Conservation (phyloP, 2,329 filamentous ascomycete species). For the Colletotrichum musicola region DNA sequence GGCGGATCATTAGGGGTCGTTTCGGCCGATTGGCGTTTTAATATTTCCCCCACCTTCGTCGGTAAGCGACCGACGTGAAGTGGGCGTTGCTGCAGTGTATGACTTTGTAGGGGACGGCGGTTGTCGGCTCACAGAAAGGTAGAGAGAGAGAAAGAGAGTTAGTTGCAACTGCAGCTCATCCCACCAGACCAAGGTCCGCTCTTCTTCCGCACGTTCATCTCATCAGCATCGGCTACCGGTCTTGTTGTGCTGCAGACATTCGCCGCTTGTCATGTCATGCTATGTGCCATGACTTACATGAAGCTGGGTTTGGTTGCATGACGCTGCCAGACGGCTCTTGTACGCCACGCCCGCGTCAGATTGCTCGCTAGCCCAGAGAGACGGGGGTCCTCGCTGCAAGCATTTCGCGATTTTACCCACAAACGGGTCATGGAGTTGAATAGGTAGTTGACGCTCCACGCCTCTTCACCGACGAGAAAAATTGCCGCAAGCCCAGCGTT, state of each 20-base stretch:
- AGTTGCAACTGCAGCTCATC: conserved; percentile 21
- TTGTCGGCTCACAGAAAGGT: not conserved
- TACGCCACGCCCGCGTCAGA: not conserved
- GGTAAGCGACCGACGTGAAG: not conserved
- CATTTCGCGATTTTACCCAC: not conserved
- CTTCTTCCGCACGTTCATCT: conserved; percentile 18
- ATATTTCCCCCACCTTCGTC: not conserved
- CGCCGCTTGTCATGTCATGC: conserved; percentile 16
- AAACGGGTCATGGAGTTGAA: too few species aligned
- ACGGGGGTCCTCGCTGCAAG: not conserved
- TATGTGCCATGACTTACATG: conserved; percentile 37
- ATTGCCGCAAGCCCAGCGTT: conserved; percentile 7
- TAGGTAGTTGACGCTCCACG: too few species aligned
- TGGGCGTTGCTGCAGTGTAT: conserved; percentile 7
- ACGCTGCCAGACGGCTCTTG: not conserved
- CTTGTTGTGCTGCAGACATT: conserved; percentile 1
- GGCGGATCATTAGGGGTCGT: conserved; percentile 16
- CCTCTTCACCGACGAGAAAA: conserved; percentile 3
- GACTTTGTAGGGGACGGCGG: not conserved
- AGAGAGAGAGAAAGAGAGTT: not conserved
- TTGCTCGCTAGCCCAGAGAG: not conserved
- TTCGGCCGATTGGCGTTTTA: conserved; percentile 31
- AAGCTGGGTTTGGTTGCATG: conserved; percentile 22
- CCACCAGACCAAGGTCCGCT: conserved; percentile 1
- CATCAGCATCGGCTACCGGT: conserved; percentile 10